phyloP scores from a whole-genome alignment of 306 rosid genomes.

The Malus domestica region ASM211411v1 NC_041798.1:29151501-29152000 shows the following conservation, averaged over 20 bases:
- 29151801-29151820: conserved; percentile 42
- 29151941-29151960: conserved; percentile 86
- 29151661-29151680: conserved; percentile 9
- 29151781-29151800: neutral
- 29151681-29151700: conserved; percentile 4
- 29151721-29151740: conserved; percentile 70
- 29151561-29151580: conserved; percentile 25
- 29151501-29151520: neutral
- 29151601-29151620: conserved; percentile 72
- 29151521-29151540: neutral
- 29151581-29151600: conserved; percentile 54
- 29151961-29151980: conserved; percentile 73
- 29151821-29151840: conserved; percentile 60
- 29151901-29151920: conserved; percentile 62
- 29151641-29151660: conserved; percentile 53
- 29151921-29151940: conserved; percentile 73
- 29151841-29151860: conserved; percentile 94
- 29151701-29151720: conserved; percentile 25
- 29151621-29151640: conserved; percentile 76
- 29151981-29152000: conserved; percentile 30
- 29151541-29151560: neutral
- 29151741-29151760: conserved; percentile 78
- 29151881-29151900: conserved; percentile 67
- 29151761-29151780: conserved; percentile 3
- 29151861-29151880: conserved; percentile 82